Conservation (phyloP, 441 rosid species). For the Eruca vesicaria region DNA sequence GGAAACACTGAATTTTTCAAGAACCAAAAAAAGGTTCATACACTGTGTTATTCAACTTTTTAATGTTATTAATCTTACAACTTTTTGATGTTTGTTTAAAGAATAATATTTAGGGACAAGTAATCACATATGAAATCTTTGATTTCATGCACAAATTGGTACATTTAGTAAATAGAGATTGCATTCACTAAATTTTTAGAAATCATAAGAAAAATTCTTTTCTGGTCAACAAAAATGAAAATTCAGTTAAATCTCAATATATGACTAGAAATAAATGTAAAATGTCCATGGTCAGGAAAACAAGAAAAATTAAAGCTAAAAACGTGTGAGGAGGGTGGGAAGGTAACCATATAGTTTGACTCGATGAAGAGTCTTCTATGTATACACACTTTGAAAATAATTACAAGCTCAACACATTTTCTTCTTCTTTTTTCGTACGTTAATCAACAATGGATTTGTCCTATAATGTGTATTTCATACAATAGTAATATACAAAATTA, state of each 20-base stretch:
- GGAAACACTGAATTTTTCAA: constrained; percentile 2
- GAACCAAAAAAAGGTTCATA: not conserved
- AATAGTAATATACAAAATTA: constrained; percentile 1
- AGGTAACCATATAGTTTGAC: constrained; percentile 14
- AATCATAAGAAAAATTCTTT: not conserved
- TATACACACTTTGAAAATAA: constrained; percentile 14
- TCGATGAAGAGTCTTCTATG: constrained; percentile 2
- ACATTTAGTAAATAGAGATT: not conserved
- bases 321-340: constrained; percentile 20
- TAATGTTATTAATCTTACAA: not conserved
- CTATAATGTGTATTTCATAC: not conserved
- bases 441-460: not conserved
- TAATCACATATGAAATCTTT: not conserved
- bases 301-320: not conserved
- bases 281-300: constrained; percentile 9
- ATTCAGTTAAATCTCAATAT: not conserved
- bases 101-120: not conserved
- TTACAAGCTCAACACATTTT: constrained; percentile 10
- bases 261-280: constrained; percentile 3
- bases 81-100: not conserved
- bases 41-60: not conserved
- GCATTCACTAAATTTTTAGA: not conserved
- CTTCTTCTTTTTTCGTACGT: constrained; percentile 11
- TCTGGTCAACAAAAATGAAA: not conserved
- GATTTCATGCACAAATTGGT: not conserved